Evolutionary conservation across 768 basidiomycete species (phyloP), one percentile per base, ranked within the genome.

Genomic region (Lentinula sp.): DNA sequence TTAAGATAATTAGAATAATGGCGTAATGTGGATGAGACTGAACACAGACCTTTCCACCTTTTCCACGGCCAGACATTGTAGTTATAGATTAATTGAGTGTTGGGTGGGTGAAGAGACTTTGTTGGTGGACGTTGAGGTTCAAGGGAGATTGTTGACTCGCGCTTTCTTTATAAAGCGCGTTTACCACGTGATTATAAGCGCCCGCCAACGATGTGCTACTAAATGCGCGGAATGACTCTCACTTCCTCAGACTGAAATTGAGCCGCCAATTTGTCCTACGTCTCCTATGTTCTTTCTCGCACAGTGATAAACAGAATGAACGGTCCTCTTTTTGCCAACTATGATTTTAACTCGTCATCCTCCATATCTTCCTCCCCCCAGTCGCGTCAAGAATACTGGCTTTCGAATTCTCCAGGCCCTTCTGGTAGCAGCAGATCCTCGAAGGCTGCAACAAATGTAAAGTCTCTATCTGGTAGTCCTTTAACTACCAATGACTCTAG

Each of bases 21-120:
- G 28, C 18, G 43, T 40, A 16, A 37, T 40, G 0, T 28, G 28
- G 32, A 21, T 52, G 40, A 51, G 21, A 43, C 32, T 1, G 1
- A 10, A 43, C 11, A 43, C n/a, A 35, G 52, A 75, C 78, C 78
- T 87, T 88, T 71, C 86, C 86, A 73, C 87, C 82, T 78, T 88
- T 89, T 72, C 87, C 87, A 71, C 87, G 86, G 72, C 87, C 88
- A 73, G 86, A 87, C 86, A 88, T 87, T 71, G 62, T 69, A 28
- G n/a, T 23, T 9, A 62, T 16, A 23, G 51, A 46, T 50, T 28
- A 39, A 60, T 62, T 60, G 31, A n/a, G 34, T 16, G 61, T 56
- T 28, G 18, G n/a, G 49, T n/a, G n/a, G 49, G 13, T 43, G 32
- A 32, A 32, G 32, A 39, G 34, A 13, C 52, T 31, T 35, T 56